Percentiles rank a stretch among this genome's conserved stretches.
Conservation (phyloP, 2,329 filamentous ascomycete genomes). For the Cordyceps cicadae region DNA sequence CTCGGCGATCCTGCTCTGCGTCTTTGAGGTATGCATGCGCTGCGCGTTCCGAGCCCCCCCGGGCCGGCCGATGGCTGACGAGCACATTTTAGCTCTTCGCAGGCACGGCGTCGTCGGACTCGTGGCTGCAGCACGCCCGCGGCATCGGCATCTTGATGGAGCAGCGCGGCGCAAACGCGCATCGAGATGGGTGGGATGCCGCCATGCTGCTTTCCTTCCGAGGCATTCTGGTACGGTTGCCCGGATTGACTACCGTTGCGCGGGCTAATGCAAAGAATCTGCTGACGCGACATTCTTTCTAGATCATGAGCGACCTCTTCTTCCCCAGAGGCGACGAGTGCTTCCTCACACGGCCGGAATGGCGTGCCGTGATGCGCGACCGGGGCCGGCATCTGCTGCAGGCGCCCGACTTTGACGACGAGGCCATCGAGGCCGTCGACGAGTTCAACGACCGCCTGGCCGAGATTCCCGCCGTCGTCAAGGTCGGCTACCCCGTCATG, state of each 20-base stretch:
- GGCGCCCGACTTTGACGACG: slow-evolving; percentile 16
- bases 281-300: not conserved
- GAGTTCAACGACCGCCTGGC: slow-evolving; percentile 27
- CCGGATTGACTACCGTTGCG: not conserved
- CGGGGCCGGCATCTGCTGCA: slow-evolving; percentile 21
- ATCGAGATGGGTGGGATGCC: slow-evolving; percentile 28
- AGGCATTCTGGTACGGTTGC: slow-evolving; percentile 26
- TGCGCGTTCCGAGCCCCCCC: not conserved
- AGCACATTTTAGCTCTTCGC: slow-evolving; percentile 28
- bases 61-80: not conserved
- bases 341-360: slow-evolving; percentile 29
- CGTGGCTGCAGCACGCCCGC: slow-evolving; percentile 32
- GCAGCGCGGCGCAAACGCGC: slow-evolving; percentile 29
- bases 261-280: too few relatives aligned
- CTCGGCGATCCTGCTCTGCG: slow-evolving; percentile 31
- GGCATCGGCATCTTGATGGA: slow-evolving; percentile 31
- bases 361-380: slow-evolving; percentile 26
- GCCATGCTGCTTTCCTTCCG: slow-evolving; percentile 31
- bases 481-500: slow-evolving; percentile 25
- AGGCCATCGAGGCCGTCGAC: slow-evolving; percentile 22
- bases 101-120: slow-evolving; percentile 27
- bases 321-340: slow-evolving; percentile 25
- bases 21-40: slow-evolving; percentile 28
- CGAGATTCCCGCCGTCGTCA: slow-evolving; percentile 26
- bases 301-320: slow-evolving; percentile 33